Percentiles rank a stretch among this genome's conserved stretches.
phyloP scores from a whole-genome alignment of 768 basidiomycete species.

The Podaxis rugospora region DNA sequence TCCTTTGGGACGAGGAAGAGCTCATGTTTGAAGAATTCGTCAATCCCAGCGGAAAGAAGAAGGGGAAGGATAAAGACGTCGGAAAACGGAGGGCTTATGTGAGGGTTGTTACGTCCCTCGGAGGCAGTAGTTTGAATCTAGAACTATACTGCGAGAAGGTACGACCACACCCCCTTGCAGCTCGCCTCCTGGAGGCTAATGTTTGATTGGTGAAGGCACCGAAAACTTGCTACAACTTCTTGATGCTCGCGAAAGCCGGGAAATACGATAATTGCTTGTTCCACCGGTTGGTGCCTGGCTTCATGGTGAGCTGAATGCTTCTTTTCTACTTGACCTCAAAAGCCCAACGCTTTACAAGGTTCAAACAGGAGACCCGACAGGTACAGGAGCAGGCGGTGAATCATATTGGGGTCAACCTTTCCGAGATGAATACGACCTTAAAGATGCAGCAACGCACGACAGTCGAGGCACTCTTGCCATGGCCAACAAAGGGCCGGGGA shows the following conservation, averaged over 20 bases:
- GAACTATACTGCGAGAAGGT: constrained; percentile 91
- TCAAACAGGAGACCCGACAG: constrained; percentile 98
- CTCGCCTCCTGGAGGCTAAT: not conserved
- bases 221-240: constrained; percentile 97
- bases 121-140: constrained; percentile 77
- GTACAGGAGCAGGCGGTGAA: constrained; percentile 90
- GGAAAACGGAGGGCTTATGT: constrained; percentile 92
- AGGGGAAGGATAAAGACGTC: constrained; percentile 91
- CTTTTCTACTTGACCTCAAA: not conserved
- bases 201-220: constrained; percentile 59
- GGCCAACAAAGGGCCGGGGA: constrained; percentile 92
- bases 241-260: constrained; percentile 86
- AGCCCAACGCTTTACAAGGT: constrained; percentile 43
- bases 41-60: constrained; percentile 65
- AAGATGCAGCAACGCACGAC: constrained; percentile 86
- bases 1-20: constrained; percentile 99
- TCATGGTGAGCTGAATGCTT: constrained; percentile 63
- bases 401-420: constrained; percentile 96
- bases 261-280: constrained; percentile 90
- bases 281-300: constrained; percentile 90
- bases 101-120: constrained; percentile 90
- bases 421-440: constrained; percentile 87
- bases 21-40: constrained; percentile 96
- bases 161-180: not conserved
- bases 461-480: constrained; percentile 83